Evolutionary conservation across 192 early-diverging fungal species (phyloP).

Genomic region (Pilaira anomala): DNA sequence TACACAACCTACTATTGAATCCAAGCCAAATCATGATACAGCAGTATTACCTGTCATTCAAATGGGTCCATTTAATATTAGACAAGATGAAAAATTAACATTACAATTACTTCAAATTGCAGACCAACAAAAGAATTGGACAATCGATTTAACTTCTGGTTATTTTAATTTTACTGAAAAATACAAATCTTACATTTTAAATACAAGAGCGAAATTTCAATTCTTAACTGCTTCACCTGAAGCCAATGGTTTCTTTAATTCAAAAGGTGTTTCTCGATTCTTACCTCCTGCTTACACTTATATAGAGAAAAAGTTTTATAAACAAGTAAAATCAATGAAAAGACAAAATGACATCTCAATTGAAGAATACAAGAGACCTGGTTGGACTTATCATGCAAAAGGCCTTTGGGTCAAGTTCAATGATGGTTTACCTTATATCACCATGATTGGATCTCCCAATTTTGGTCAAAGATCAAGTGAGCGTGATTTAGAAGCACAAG

Average conservation of each 20-base stretch:
- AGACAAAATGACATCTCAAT: conserved; percentile 58
- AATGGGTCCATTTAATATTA: conserved; percentile 75
- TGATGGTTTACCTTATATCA: conserved; percentile 59
- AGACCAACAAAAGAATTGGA: conserved; percentile 49
- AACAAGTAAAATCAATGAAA: conserved; percentile 38
- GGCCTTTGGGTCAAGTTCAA: conserved; percentile 75
- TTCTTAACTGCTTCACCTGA: conserved; percentile 85
- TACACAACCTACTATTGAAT: conserved; percentile 24
- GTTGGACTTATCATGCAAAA: conserved; percentile 98
- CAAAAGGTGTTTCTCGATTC: conserved; percentile 79
- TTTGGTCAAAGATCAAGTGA: conserved; percentile 88
- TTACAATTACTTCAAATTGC: conserved; percentile 58
- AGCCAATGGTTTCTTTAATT: conserved; percentile 92
- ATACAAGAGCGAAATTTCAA: conserved; percentile 57
- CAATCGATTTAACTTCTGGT: conserved; percentile 75
- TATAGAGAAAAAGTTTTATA: conserved; percentile 72
- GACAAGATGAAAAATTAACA: conserved; percentile 74
- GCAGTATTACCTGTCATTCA: conserved; percentile 81
- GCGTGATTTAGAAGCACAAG: conserved; percentile 89
- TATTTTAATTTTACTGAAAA: conserved; percentile 89
- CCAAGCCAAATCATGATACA: conserved; percentile 52
- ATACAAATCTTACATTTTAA: conserved; percentile 62
- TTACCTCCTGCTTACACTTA: conserved; percentile 90
- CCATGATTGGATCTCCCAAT: conserved; percentile 91
- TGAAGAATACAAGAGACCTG: conserved; percentile 70